phyloP scores from a whole-genome alignment of 495 filamentous ascomycete genomes.

The Astrothelium macrocarpum region DNA sequence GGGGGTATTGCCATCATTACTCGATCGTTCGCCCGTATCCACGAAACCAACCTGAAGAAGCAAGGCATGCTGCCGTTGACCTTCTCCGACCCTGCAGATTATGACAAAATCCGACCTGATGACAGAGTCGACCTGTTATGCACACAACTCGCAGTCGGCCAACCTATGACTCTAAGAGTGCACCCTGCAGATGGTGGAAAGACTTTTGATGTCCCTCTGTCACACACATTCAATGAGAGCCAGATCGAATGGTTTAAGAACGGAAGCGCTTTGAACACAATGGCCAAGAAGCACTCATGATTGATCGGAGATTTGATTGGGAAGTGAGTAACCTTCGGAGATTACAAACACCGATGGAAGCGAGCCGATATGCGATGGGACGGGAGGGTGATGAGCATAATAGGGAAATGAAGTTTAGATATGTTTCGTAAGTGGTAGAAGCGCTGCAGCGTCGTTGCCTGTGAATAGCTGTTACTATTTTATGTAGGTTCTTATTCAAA shows the following conservation, averaged over 20 bases:
- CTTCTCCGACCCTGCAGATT: slow-evolving; percentile 89
- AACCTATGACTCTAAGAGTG: slow-evolving; percentile 85
- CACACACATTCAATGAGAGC: slow-evolving; percentile 92
- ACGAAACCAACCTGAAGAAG: slow-evolving; percentile 99
- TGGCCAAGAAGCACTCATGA: slow-evolving; percentile 56
- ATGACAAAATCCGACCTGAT: slow-evolving; percentile 89
- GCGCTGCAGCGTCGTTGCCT: background rate
- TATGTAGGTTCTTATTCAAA: background rate
- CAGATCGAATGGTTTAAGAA: slow-evolving; percentile 99
- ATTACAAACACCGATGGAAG: background rate
- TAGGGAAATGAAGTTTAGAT: background rate
- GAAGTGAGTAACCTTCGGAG: background rate
- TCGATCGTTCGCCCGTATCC: slow-evolving; percentile 94
- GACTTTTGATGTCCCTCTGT: slow-evolving; percentile 70
- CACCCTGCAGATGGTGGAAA: slow-evolving; percentile 73
- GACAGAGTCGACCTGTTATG: slow-evolving; percentile 85
- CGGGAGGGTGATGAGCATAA: background rate
- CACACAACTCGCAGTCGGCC: slow-evolving; percentile 85
- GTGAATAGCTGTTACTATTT: background rate
- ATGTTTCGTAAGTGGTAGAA: background rate
- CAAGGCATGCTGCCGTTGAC: slow-evolving; percentile 99
- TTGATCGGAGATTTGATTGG: too few species aligned
- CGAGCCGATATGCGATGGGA: background rate
- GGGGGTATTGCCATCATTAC: slow-evolving; percentile 96
- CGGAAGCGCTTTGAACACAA: slow-evolving; percentile 92